Percentiles rank a stretch among this genome's conserved stretches.
Evolutionary conservation across 2,329 filamentous ascomycete genomes (phyloP).

Genomic region (Colletotrichum eremochloae): DNA sequence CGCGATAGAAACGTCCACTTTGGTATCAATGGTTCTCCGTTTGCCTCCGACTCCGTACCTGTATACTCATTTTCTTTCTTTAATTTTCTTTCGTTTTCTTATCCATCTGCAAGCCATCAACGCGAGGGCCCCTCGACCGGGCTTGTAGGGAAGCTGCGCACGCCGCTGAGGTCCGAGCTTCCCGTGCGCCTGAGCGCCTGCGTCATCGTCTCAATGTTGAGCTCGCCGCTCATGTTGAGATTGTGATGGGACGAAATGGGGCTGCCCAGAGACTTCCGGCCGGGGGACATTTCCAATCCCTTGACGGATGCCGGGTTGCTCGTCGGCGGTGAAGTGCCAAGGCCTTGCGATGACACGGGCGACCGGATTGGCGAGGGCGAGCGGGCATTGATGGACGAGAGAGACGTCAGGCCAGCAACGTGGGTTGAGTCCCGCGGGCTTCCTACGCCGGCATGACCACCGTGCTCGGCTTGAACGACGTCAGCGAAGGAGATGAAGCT

Average conservation of each 20-base stretch:
- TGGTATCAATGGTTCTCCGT: slow-evolving; percentile 42
- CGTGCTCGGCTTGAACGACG: slow-evolving; percentile 88
- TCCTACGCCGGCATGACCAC: slow-evolving; percentile 62
- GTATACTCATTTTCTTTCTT: slow-evolving; percentile 14
- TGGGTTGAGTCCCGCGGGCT: slow-evolving; percentile 79
- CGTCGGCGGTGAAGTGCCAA: slow-evolving; percentile 78
- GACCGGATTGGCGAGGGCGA: slow-evolving; percentile 87
- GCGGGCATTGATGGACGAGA: slow-evolving; percentile 68
- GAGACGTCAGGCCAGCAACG: slow-evolving; percentile 74
- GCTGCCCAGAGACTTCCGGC: slow-evolving; percentile 72
- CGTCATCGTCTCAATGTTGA: slow-evolving; percentile 94
- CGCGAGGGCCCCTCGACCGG: slow-evolving; percentile 60
- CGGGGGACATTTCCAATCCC: slow-evolving; percentile 78
- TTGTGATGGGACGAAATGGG: slow-evolving; percentile 69
- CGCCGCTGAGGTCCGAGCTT: slow-evolving; percentile 79
- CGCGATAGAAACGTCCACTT: slow-evolving; percentile 36
- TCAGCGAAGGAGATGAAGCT: slow-evolving; percentile 98
- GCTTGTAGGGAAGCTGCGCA: slow-evolving; percentile 70
- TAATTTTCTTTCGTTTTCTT: slow-evolving; percentile 11
- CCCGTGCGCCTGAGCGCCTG: slow-evolving; percentile 88
- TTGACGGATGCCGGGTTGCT: slow-evolving; percentile 82
- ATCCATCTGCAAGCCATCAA: neutral
- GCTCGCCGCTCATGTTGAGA: slow-evolving; percentile 70
- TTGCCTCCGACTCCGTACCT: slow-evolving; percentile 41
- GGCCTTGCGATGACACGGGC: slow-evolving; percentile 78